Percentiles rank a stretch among this genome's conserved stretches.
phyloP scores from a whole-genome alignment of 805 yeast genomes.

The Blastobotrys mokoenaii region DNA sequence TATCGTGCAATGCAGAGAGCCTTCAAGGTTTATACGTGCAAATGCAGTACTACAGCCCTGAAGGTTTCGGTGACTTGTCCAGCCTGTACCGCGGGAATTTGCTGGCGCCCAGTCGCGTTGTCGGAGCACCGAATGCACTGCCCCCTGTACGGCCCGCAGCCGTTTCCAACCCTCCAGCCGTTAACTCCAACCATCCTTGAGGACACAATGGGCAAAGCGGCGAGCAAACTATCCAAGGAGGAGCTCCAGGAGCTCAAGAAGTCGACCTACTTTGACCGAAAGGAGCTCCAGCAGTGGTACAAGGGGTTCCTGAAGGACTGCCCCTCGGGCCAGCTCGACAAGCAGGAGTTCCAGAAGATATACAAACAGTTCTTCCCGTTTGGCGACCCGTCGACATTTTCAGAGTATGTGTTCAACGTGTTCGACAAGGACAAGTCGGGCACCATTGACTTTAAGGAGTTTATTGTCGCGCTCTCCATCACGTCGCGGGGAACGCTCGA shows the following conservation, averaged over 20 bases:
- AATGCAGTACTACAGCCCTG: too few relatives aligned
- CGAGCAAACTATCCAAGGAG: constrained; percentile 85
- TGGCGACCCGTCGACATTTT: constrained; percentile 91
- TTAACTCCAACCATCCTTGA: too few relatives aligned
- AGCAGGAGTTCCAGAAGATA: constrained; percentile 81
- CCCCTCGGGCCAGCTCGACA: constrained; percentile 79
- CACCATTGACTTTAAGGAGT: constrained; percentile 83
- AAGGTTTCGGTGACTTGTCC: too few relatives aligned
- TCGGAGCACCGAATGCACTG: too few relatives aligned
- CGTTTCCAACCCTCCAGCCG: too few relatives aligned
- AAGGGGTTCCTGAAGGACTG: constrained; percentile 93
- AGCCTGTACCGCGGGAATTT: too few relatives aligned
- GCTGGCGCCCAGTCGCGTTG: too few relatives aligned
- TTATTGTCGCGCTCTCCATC: constrained; percentile 76
- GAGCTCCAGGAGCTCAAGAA: constrained; percentile 74
- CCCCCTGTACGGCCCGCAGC: too few relatives aligned
- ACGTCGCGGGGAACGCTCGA: constrained; percentile 80
- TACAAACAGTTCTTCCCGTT: constrained; percentile 97
- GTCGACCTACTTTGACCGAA: constrained; percentile 83
- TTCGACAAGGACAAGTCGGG: constrained; percentile 80
- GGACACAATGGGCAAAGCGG: constrained; percentile 81
- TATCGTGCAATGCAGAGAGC: too few relatives aligned
- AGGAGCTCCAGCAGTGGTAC: constrained; percentile 97
- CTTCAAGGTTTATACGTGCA: too few relatives aligned
- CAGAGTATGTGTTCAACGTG: constrained; percentile 78